These are phyloP conservation scores for Bruguiera sexangula DNA, from an alignment of 345 rosid species.

Conservation along the genomic window DNA sequence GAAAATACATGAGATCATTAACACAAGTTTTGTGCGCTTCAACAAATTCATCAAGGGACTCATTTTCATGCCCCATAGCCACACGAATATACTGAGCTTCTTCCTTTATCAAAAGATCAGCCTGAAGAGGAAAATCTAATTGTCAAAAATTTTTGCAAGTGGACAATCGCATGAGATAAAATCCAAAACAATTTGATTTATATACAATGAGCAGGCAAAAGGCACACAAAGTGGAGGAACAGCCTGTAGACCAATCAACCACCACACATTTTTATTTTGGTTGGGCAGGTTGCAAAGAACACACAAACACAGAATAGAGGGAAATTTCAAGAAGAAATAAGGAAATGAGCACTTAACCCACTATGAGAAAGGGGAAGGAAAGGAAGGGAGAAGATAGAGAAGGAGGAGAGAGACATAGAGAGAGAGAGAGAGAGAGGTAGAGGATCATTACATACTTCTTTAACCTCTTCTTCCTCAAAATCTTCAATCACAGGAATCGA, in stretches of 20 bases:
- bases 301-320: background rate
- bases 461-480: constrained; percentile 74
- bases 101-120: constrained; percentile 60
- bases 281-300: background rate
- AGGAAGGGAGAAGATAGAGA: no score
- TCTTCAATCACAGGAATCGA: constrained; percentile 64
- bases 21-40: constrained; percentile 89
- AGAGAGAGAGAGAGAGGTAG: background rate
- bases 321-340: background rate
- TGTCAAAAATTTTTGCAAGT: constrained; percentile 4
- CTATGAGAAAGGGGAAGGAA: no score
- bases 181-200: background rate
- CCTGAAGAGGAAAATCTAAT: constrained; percentile 40
- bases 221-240: background rate
- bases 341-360: background rate
- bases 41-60: constrained; percentile 73
- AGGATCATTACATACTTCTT: constrained; percentile 48
- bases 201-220: no score
- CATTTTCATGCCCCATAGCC: constrained; percentile 89
- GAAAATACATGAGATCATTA: constrained; percentile 95
- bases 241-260: background rate
- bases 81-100: constrained; percentile 68
- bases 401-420: background rate
- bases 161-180: background rate
- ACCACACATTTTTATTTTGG: no score